Evolutionary conservation across 495 filamentous ascomycete genomes (phyloP).

Genomic region (Hyaloscypha variabilis): DNA sequence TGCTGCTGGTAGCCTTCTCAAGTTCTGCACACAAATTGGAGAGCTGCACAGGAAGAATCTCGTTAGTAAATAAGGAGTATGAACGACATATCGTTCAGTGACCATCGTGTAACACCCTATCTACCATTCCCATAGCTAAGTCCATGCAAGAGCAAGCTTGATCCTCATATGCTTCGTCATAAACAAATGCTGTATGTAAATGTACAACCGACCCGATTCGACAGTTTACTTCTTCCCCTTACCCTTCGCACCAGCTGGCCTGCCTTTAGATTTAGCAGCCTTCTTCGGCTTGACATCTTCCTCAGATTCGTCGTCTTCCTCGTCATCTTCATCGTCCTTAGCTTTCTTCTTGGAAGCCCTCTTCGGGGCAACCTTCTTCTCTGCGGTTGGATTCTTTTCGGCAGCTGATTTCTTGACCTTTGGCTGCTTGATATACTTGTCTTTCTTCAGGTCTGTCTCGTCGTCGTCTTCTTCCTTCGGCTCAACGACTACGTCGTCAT

Average conservation of each 20-base stretch:
- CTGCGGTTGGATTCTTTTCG: constrained; percentile 48
- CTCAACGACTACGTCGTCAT: constrained; percentile 66
- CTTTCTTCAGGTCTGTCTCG: constrained; percentile 80
- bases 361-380: constrained; percentile 52
- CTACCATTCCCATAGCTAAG: background rate
- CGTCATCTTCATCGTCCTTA: constrained; percentile 41
- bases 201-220: background rate
- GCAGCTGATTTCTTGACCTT: constrained; percentile 56
- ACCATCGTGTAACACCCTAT: background rate
- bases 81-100: background rate
- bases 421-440: constrained; percentile 92
- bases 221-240: constrained; percentile 38
- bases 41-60: no score
- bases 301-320: constrained; percentile 27
- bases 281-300: constrained; percentile 59
- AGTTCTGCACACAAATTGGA: no score
- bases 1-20: no score
- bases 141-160: background rate
- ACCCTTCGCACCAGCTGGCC: constrained; percentile 36
- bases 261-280: constrained; percentile 45
- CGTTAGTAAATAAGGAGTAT: no score
- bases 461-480: constrained; percentile 65
- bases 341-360: constrained; percentile 64
- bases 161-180: background rate
- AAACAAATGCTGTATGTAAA: constrained; percentile 9